Evolutionary conservation across 2,329 filamentous ascomycete species (phyloP).

Genomic region (Fusarium piperis): DNA sequence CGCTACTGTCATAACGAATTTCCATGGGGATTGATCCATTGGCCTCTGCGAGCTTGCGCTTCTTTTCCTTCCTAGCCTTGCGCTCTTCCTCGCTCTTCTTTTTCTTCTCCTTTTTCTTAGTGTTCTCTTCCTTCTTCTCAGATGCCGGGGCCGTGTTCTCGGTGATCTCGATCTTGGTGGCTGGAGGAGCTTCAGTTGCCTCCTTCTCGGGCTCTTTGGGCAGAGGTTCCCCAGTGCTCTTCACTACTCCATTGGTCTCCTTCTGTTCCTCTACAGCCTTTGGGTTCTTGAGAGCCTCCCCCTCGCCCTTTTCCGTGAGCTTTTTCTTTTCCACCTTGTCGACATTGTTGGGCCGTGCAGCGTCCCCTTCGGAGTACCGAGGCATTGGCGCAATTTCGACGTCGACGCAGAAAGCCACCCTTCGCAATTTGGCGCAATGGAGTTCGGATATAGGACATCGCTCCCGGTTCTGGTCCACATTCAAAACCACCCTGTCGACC

Average conservation of each 20-base stretch:
- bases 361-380: slow-evolving; percentile 73
- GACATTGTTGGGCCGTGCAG: slow-evolving; percentile 50
- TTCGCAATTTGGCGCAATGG: slow-evolving; percentile 80
- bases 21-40: slow-evolving; percentile 90
- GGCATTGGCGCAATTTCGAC: slow-evolving; percentile 94
- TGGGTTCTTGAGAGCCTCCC: slow-evolving; percentile 75
- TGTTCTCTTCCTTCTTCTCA: slow-evolving; percentile 55
- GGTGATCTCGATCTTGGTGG: slow-evolving; percentile 38
- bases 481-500: slow-evolving; percentile 83
- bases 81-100: slow-evolving; percentile 93
- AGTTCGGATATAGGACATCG: slow-evolving; percentile 83
- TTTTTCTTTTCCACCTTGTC: slow-evolving; percentile 68
- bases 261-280: slow-evolving; percentile 63
- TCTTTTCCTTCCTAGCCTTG: slow-evolving; percentile 91
- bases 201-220: slow-evolving; percentile 54
- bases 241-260: slow-evolving; percentile 51
- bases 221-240: slow-evolving; percentile 52
- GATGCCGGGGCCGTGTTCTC: slow-evolving; percentile 29
- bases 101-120: slow-evolving; percentile 92
- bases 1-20: slow-evolving; percentile 75
- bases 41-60: slow-evolving; percentile 83
- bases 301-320: slow-evolving; percentile 76
- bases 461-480: slow-evolving; percentile 82
- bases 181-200: slow-evolving; percentile 37
- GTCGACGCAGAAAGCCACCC: slow-evolving; percentile 95